Base-by-base conservation (phyloP, 108 stramenopile species). In the Licmophora abbreviata region DNA sequence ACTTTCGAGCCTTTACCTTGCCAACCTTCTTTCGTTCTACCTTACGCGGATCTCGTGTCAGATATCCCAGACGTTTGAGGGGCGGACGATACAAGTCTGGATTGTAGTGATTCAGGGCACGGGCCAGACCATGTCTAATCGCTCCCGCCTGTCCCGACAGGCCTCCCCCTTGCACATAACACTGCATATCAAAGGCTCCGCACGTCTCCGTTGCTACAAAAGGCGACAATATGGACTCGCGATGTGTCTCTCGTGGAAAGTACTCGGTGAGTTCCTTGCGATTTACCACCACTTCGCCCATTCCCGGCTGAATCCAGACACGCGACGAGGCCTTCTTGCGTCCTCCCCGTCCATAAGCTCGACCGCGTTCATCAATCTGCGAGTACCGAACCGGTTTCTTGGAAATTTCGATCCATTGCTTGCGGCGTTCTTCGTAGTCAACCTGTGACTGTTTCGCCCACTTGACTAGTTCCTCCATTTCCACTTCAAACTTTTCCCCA, bases 11-110 rank as follows among this genome's bases (percentile, higher is more conserved):
- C 76, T 99, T 99, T 49, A 83, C 69, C 36, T 73, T 82, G 25
- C 99, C 99, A 14, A 93, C 61, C 73, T 97, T 98, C 69, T 99
- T 99, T 47, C 93, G 66, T 75, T 99, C 97, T 23, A 97, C 96
- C 75, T 71, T 85, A 17, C 99, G 66, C 23, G 97, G 64, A 76
- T 99, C 99, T 34, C 99, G 68, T 20, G 89, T 95, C 47, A 99
- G 54, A 45, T 92, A 74, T 35, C 94, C 90, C 35, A 75, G 71
- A 27, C 78, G 72, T 67, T 96, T 96, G 53, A 99, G 85, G 0
- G 82, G 64, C 32, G 90, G 86, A 44, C 96, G 81, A 45, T 88
- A 92, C 28, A 31, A 26, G 47, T 85, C 90, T 17, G 95, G 93
- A 61, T 99, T 86, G 71, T 82, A 94, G 35, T 70, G 58, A 43